Evolutionary conservation across 2,329 filamentous ascomycete species (phyloP).

Genomic region (Sordariomycetes sp.): DNA sequence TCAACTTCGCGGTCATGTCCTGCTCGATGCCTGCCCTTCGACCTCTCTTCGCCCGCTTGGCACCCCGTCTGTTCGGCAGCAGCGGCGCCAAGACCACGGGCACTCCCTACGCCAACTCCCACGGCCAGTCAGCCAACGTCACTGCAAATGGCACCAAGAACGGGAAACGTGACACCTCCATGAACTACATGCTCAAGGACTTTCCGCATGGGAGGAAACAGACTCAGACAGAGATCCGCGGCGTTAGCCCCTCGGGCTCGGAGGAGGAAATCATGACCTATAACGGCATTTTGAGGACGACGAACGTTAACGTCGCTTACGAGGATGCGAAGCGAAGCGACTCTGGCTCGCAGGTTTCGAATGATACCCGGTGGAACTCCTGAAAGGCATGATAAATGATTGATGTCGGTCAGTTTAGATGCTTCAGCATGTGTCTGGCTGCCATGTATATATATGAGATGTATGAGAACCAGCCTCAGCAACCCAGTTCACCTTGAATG

Average conservation of each 20-base stretch:
- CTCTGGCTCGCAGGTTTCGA: too few species aligned
- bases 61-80: constrained; percentile 20
- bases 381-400: too few species aligned
- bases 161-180: too few species aligned
- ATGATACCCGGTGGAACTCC: too few species aligned
- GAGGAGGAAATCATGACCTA: constrained; percentile 30
- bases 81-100: constrained; percentile 1
- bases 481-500: too few species aligned
- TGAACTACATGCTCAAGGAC: constrained; percentile 13
- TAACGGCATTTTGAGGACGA: constrained; percentile 26
- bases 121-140: constrained; percentile 7
- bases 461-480: too few species aligned
- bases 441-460: too few species aligned
- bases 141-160: background rate
- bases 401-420: too few species aligned
- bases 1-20: constrained; percentile 26
- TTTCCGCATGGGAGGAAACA: constrained; percentile 11
- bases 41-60: constrained; percentile 21
- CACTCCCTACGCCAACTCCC: constrained; percentile 4
- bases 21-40: constrained; percentile 24
- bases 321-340: constrained; percentile 5
- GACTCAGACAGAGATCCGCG: constrained; percentile 21
- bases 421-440: too few species aligned
- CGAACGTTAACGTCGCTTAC: constrained; percentile 5
- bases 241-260: constrained; percentile 19